Conservation (phyloP, 176 grass and related monocot genomes). For the Hyparrhenia diplandra region DNA sequence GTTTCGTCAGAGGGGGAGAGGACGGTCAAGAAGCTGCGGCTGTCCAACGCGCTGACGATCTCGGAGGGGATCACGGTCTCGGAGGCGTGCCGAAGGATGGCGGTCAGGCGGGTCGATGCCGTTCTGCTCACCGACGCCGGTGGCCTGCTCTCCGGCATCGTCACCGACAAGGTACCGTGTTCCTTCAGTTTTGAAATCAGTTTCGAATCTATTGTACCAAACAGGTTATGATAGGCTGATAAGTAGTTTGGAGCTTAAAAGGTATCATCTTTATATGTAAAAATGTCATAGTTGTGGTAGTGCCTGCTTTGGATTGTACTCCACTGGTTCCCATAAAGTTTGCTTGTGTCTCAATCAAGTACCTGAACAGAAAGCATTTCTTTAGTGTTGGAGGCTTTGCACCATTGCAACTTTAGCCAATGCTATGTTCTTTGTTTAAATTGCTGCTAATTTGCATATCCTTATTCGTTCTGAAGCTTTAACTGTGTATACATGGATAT, state of each 20-base stretch:
- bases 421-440: neutral
- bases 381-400: neutral
- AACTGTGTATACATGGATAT: no score
- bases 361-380: neutral
- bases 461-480: neutral
- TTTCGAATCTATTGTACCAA: neutral
- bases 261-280: neutral
- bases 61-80: constrained; percentile 70
- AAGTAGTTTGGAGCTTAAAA: neutral
- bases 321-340: neutral
- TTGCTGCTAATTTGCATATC: neutral
- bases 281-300: neutral
- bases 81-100: constrained; percentile 85
- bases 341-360: constrained; percentile 35
- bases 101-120: constrained; percentile 56
- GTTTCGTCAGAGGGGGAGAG: constrained; percentile 63
- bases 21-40: constrained; percentile 85
- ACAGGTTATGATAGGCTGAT: neutral
- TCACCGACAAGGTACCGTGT: constrained; percentile 72
- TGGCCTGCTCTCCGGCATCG: constrained; percentile 90
- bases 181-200: neutral
- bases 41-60: constrained; percentile 89
- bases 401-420: neutral
- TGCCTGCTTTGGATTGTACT: constrained; percentile 19
- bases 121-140: constrained; percentile 78